These are phyloP conservation scores for Edaphochlamys debaryana DNA, from an alignment of 139 green algal genomes.

Conservation along the genomic window DNA sequence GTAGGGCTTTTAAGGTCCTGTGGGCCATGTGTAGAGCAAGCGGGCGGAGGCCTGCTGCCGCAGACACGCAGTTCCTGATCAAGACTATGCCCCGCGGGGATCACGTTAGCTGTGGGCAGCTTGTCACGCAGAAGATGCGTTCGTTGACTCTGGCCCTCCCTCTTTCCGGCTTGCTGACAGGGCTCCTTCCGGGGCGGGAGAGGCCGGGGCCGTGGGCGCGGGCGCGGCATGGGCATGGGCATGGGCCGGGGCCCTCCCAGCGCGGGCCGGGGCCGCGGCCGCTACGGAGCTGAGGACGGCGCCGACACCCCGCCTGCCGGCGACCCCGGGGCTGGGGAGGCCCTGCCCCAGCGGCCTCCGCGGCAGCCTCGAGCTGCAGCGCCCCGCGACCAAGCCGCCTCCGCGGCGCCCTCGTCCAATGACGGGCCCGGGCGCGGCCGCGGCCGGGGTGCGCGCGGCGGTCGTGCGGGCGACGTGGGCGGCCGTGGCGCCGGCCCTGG, in stretches of 20 bases:
- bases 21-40: too few species aligned
- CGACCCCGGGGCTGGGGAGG: neutral
- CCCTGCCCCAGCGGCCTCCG: conserved; percentile 11
- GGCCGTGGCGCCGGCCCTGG: neutral
- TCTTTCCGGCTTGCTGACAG: neutral
- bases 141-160: too few species aligned
- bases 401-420: neutral
- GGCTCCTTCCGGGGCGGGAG: neutral
- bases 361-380: neutral
- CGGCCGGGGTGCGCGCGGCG: neutral
- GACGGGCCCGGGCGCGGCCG: neutral
- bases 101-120: too few species aligned
- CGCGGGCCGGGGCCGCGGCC: neutral
- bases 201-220: neutral
- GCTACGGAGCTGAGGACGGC: neutral
- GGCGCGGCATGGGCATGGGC: neutral
- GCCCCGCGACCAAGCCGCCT: neutral
- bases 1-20: too few species aligned
- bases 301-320: neutral
- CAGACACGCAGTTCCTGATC: too few species aligned
- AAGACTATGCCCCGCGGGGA: too few species aligned
- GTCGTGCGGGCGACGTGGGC: neutral
- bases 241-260: neutral
- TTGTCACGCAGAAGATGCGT: too few species aligned
- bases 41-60: too few species aligned